phyloP scores from a whole-genome alignment of 129 eudicot genomes.

The Escallonia herrerae region DNA sequence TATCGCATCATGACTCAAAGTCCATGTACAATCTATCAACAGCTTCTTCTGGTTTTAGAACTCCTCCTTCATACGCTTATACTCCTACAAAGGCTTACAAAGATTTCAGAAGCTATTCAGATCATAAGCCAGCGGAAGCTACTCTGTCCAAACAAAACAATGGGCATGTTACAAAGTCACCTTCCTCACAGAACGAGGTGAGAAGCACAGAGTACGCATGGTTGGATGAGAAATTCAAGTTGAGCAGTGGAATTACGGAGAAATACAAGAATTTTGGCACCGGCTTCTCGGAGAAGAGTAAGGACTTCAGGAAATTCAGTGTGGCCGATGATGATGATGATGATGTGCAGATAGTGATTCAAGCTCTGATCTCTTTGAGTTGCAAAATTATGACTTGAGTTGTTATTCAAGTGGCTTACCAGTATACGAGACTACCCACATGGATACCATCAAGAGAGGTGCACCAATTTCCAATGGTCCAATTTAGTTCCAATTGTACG shows the following conservation, averaged over 20 bases:
- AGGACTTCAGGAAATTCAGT: slow-evolving; percentile 31
- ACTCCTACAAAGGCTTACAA: slow-evolving; percentile 48
- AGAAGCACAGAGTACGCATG: slow-evolving; percentile 2
- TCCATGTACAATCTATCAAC: slow-evolving; percentile 39
- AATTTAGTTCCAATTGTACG: neutral
- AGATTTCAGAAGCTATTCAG: slow-evolving; percentile 27
- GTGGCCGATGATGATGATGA: slow-evolving; percentile 46
- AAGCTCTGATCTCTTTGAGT: slow-evolving; percentile 92
- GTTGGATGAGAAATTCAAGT: slow-evolving; percentile 32
- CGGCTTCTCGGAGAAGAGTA: slow-evolving; percentile 21
- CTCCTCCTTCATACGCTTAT: slow-evolving; percentile 61
- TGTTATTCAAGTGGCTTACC: slow-evolving; percentile 66
- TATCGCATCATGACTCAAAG: slow-evolving; percentile 26
- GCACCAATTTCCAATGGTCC: slow-evolving; percentile 36
- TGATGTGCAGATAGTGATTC: slow-evolving; percentile 92
- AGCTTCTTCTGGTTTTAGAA: slow-evolving; percentile 53
- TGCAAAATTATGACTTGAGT: slow-evolving; percentile 62
- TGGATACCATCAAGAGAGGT: slow-evolving; percentile 70
- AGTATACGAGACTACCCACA: slow-evolving; percentile 76
- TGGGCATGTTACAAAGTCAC: neutral
- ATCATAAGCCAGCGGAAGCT: slow-evolving; percentile 24
- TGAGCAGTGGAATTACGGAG: slow-evolving; percentile 23
- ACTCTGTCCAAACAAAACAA: slow-evolving; percentile 27
- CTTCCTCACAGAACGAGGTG: slow-evolving; percentile 2
- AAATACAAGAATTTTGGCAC: slow-evolving; percentile 20